Conservation (phyloP, 495 filamentous ascomycete species). For the Aspergillus saccharolyticus region DNA sequence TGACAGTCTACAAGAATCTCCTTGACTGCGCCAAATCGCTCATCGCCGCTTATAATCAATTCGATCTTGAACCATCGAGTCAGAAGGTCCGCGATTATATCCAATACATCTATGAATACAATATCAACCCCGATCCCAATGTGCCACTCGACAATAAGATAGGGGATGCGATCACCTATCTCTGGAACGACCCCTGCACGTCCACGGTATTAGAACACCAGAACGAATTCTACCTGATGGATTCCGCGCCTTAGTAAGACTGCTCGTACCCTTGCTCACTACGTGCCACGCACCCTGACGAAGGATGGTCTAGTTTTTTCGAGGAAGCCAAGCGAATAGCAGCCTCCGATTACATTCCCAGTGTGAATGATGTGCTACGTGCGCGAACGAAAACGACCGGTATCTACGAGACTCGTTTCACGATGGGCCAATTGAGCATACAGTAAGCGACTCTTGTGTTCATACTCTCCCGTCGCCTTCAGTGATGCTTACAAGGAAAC, state of each 20-base stretch:
- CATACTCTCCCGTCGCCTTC: background rate
- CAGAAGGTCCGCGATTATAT: slow-evolving; percentile 68
- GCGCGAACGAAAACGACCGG: slow-evolving; percentile 98
- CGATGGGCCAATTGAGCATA: slow-evolving; percentile 97
- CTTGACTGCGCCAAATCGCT: slow-evolving; percentile 92
- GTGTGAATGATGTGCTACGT: slow-evolving; percentile 87
- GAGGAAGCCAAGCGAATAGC: slow-evolving; percentile 86
- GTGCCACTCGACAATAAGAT: slow-evolving; percentile 72
- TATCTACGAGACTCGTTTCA: slow-evolving; percentile 97
- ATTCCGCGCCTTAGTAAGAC: slow-evolving; percentile 94
- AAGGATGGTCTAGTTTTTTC: slow-evolving; percentile 71
- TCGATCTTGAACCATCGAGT: slow-evolving; percentile 68
- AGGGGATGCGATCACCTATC: slow-evolving; percentile 71
- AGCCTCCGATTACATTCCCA: slow-evolving; percentile 78
- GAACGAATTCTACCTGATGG: slow-evolving; percentile 98
- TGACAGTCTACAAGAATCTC: slow-evolving; percentile 96
- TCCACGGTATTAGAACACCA: slow-evolving; percentile 84
- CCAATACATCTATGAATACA: slow-evolving; percentile 79
- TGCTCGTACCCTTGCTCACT: slow-evolving; percentile 10
- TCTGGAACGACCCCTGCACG: slow-evolving; percentile 89
- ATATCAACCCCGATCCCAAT: slow-evolving; percentile 83
- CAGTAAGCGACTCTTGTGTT: slow-evolving; percentile 59
- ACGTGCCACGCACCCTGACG: slow-evolving; percentile 2
- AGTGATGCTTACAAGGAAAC: slow-evolving; percentile 15
- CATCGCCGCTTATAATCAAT: slow-evolving; percentile 82